phyloP scores from a whole-genome alignment of 192 early-diverging fungal genomes.

The Diversispora eburnea region DNA sequence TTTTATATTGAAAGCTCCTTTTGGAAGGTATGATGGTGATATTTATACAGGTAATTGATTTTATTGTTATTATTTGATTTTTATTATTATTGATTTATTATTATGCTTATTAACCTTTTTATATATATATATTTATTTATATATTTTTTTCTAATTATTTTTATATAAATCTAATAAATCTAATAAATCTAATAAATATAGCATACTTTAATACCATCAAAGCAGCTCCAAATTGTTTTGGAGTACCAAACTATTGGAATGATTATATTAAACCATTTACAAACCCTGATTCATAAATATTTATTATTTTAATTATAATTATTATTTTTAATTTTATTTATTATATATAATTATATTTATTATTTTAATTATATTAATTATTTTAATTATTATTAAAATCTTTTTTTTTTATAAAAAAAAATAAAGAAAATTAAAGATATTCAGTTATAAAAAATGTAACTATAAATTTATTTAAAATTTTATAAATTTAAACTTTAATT shows the following conservation, averaged over 20 bases:
- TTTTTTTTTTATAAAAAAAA: too few species aligned
- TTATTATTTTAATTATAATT: not conserved
- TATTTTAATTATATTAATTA: too few species aligned
- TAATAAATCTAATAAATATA: constrained; percentile 7
- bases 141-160: not conserved
- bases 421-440: too few species aligned
- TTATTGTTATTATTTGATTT: not conserved
- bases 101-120: not conserved
- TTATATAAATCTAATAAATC: not conserved
- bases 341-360: too few species aligned
- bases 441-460: too few species aligned
- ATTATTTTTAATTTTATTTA: too few species aligned
- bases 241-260: constrained; percentile 37
- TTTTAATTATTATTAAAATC: too few species aligned
- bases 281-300: constrained; percentile 16
- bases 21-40: constrained; percentile 57
- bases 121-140: not conserved
- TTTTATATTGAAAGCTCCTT: constrained; percentile 55
- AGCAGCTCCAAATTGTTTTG: constrained; percentile 37
- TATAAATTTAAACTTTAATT: too few species aligned
- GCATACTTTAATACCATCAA: constrained; percentile 40
- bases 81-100: not conserved
- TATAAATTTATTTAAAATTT: too few species aligned
- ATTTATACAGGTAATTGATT: constrained; percentile 46
- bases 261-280: constrained; percentile 43